Evolutionary conservation across 192 early-diverging fungal species (phyloP).

Genomic region (Kickxella alabastrina): DNA sequence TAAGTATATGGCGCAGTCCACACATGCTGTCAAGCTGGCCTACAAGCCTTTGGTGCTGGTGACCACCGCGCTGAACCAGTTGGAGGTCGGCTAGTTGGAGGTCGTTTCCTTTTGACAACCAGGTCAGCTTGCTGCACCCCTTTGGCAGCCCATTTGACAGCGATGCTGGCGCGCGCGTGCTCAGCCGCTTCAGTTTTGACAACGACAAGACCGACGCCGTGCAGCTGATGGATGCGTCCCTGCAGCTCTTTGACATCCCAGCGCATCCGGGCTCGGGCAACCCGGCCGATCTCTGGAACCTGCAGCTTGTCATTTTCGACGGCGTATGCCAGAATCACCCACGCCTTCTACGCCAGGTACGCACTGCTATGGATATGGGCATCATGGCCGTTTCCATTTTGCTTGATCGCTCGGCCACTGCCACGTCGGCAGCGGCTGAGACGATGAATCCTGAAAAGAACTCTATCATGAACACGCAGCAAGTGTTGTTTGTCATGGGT

Average conservation of each 20-base stretch:
- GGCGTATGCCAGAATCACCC: constrained; percentile 95
- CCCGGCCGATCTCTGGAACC: constrained; percentile 84
- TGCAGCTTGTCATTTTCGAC: constrained; percentile 94
- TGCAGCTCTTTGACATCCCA: constrained; percentile 77
- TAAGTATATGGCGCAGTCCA: constrained; percentile 85
- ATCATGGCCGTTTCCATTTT: constrained; percentile 97
- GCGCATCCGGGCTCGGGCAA: too few relatives aligned
- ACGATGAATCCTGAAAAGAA: constrained; percentile 36
- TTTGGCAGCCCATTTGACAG: constrained; percentile 88
- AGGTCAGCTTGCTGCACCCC: constrained; percentile 84
- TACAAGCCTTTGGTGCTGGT: constrained; percentile 92
- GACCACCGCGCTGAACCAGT: constrained; percentile 85
- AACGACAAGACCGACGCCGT: constrained; percentile 87
- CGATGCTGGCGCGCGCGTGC: constrained; percentile 84
- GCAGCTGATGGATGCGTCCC: constrained; percentile 79
- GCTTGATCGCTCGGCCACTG: constrained; percentile 61
- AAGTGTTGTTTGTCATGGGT: constrained; percentile 71
- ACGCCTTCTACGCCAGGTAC: constrained; percentile 74
- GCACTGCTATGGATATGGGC: constrained; percentile 75
- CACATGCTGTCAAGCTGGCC: constrained; percentile 76
- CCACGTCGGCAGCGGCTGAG: neutral
- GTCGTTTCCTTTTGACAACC: constrained; percentile 89
- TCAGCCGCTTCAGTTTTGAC: constrained; percentile 87
- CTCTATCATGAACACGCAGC: constrained; percentile 87
- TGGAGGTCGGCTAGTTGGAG: constrained; percentile 90